Percentiles rank a stretch among this genome's conserved stretches.
Conservation (phyloP, 768 basidiomycete genomes). For the Amanita phalloides region DNA sequence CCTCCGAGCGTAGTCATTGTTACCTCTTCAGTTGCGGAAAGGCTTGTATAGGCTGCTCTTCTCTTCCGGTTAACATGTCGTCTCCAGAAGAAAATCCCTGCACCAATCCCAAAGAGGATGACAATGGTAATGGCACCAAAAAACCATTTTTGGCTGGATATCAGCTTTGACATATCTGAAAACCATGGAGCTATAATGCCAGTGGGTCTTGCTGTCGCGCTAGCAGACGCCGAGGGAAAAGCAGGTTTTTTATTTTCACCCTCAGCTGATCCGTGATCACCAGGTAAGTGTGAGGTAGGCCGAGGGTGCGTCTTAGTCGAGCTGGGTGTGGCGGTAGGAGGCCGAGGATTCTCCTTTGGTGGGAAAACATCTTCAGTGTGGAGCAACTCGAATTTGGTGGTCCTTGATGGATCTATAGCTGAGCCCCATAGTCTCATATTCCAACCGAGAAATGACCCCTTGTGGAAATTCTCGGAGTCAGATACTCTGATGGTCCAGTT, state of each 20-base stretch:
- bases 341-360: slow-evolving; percentile 26
- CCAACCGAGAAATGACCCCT: slow-evolving; percentile 80
- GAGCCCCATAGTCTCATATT: slow-evolving; percentile 90
- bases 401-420: slow-evolving; percentile 58
- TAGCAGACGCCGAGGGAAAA: slow-evolving; percentile 31
- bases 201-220: slow-evolving; percentile 16
- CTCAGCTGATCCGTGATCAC: slow-evolving; percentile 68
- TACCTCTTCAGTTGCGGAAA: slow-evolving; percentile 58
- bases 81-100: slow-evolving; percentile 73
- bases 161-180: slow-evolving; percentile 61
- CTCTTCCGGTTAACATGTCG: slow-evolving; percentile 36
- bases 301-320: slow-evolving; percentile 62
- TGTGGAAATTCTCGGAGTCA: slow-evolving; percentile 56
- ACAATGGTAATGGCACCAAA: slow-evolving; percentile 80
- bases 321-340: slow-evolving; percentile 24
- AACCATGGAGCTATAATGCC: slow-evolving; percentile 66
- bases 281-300: slow-evolving; percentile 81
- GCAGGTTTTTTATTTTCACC: slow-evolving; percentile 78
- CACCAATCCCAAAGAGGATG: slow-evolving; percentile 57
- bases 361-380: slow-evolving; percentile 38
- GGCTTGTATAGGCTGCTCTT: slow-evolving; percentile 41
- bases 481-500: slow-evolving; percentile 84
- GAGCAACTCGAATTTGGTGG: slow-evolving; percentile 52
- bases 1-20: slow-evolving; percentile 64
- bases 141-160: slow-evolving; percentile 80